phyloP scores from a whole-genome alignment of 2,329 filamentous ascomycete species.

The Torrubiella hemipterigena region DNA sequence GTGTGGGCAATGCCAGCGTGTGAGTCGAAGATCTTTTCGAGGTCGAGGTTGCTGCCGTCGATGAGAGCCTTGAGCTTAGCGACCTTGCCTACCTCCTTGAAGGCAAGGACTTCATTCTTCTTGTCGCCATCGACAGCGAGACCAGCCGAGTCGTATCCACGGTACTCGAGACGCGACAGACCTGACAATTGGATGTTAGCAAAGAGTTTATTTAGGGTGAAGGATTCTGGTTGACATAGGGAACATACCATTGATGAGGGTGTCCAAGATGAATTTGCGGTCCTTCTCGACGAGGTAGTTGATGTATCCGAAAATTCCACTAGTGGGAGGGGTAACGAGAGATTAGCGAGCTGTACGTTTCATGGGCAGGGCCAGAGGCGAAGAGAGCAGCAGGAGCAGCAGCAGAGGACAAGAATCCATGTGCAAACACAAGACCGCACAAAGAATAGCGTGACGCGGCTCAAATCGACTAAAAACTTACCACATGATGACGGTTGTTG shows the following conservation, averaged over 20 bases:
- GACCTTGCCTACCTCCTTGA: conserved; percentile 99
- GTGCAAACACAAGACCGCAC: no score
- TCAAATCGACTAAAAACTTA: no score
- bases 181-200: conserved; percentile 40
- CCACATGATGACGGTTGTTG: conserved; percentile 4
- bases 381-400: no score
- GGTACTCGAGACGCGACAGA: conserved; percentile 91
- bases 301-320: conserved; percentile 96
- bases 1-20: conserved; percentile 99
- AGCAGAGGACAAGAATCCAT: no score
- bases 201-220: conserved; percentile 6
- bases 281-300: conserved; percentile 99
- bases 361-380: no score
- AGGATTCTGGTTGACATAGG: neutral
- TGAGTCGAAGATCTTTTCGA: conserved; percentile 90
- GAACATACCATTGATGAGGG: conserved; percentile 73
- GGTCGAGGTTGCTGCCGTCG: conserved; percentile 68
- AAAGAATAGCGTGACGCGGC: no score
- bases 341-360: no score
- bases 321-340: conserved; percentile 28
- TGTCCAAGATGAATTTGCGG: conserved; percentile 90
- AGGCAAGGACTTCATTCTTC: conserved; percentile 94
- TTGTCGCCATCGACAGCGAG: conserved; percentile 95
- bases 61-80: conserved; percentile 92
- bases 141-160: conserved; percentile 96